Percentiles rank a stretch among this genome's conserved stretches.
Evolutionary conservation across 1,284 basidiomycete genomes (phyloP).

Genomic region (Papiliotrema fonsecae): DNA sequence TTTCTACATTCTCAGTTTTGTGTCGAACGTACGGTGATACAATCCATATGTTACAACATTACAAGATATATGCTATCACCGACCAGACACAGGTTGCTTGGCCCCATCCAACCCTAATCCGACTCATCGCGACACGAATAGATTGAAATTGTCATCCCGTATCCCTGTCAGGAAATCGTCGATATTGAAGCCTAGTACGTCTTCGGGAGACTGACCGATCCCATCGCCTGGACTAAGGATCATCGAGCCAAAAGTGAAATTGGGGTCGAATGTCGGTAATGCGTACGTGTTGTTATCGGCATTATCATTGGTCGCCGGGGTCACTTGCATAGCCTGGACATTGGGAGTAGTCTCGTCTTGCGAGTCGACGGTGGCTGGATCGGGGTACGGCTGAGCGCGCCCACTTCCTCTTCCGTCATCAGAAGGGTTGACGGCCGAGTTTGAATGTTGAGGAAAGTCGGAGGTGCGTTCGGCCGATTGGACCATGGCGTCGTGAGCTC

Average conservation of each 20-base stretch:
- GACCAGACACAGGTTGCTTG: too few relatives aligned
- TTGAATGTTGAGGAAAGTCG: neutral
- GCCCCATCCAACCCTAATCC: too few relatives aligned
- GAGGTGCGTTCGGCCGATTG: neutral
- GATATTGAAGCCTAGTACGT: slow-evolving; percentile 1
- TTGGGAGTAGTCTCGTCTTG: neutral
- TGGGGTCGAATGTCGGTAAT: neutral
- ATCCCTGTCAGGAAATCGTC: slow-evolving; percentile 6
- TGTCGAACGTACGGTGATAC: too few relatives aligned
- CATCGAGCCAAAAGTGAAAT: neutral
- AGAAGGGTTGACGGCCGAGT: neutral
- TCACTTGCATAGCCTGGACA: neutral
- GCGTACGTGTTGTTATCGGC: neutral
- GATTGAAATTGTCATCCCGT: neutral
- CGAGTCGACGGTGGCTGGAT: neutral
- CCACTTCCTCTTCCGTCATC: neutral
- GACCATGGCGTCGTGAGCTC: slow-evolving; percentile 32
- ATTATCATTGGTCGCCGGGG: neutral
- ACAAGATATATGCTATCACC: too few relatives aligned
- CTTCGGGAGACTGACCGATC: neutral
- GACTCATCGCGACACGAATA: too few relatives aligned
- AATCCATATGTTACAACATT: too few relatives aligned
- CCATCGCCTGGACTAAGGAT: neutral
- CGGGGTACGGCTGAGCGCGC: neutral
- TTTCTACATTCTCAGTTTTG: too few relatives aligned